A percentile compares a stretch with the other conserved stretches of the same genome.
These are phyloP conservation scores for Apostasia shenzhenica DNA, from an alignment of 106 monocot genomes.

Conservation along the genomic window DNA sequence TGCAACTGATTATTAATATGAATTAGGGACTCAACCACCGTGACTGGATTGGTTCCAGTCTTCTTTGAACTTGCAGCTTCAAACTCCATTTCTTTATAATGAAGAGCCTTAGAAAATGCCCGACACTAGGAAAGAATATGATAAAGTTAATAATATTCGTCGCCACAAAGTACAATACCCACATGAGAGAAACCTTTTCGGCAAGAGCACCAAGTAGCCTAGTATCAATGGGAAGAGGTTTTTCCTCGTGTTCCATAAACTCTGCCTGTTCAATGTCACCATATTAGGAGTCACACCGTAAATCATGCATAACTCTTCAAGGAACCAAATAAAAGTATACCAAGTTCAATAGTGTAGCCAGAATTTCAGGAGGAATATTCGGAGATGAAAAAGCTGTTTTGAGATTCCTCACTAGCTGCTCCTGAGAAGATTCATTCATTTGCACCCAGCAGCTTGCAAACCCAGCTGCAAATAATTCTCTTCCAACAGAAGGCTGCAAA, in stretches of 20 bases:
- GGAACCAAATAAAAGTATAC: constrained; percentile 21
- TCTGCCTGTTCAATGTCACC: constrained; percentile 62
- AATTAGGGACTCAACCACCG: constrained; percentile 95
- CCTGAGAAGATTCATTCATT: constrained; percentile 86
- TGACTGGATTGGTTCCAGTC: constrained; percentile 94
- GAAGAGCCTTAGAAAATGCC: constrained; percentile 97
- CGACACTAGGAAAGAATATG: constrained; percentile 56
- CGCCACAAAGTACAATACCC: background rate
- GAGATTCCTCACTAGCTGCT: constrained; percentile 88
- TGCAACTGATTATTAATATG: constrained; percentile 99
- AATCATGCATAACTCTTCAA: background rate
- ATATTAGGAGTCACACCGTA: background rate
- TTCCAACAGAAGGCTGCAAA: constrained; percentile 94
- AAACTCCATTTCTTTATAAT: constrained; percentile 99
- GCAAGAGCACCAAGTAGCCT: constrained; percentile 98
- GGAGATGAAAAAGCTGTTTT: constrained; percentile 96
- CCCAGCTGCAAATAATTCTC: constrained; percentile 97
- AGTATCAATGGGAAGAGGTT: constrained; percentile 99
- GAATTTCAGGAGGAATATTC: constrained; percentile 98
- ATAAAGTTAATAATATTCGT: background rate
- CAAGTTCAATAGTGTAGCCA: constrained; percentile 89
- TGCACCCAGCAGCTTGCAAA: constrained; percentile 99
- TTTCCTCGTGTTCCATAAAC: constrained; percentile 99
- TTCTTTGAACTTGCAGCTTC: constrained; percentile 92
- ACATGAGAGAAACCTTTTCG: constrained; percentile 58